Percentiles rank a stretch among this genome's conserved stretches.
Conservation (phyloP, 2,329 filamentous ascomycete genomes). For the Pseudopyricularia cyperi region DNA sequence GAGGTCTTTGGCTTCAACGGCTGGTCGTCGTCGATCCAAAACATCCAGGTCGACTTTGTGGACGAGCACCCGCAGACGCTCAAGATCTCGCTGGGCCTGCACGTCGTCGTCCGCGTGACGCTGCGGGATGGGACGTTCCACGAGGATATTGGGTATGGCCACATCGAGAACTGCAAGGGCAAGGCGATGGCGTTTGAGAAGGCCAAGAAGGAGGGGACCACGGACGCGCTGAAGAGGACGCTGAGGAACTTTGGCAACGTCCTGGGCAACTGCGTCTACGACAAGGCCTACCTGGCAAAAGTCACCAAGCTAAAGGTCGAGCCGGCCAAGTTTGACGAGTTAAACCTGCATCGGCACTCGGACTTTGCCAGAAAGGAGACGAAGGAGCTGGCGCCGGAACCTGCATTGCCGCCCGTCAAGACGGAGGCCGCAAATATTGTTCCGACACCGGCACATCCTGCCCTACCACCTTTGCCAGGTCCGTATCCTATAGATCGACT, state of each 20-base stretch:
- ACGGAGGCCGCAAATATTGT: background rate
- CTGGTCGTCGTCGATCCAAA: constrained; percentile 93
- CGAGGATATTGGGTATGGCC: constrained; percentile 93
- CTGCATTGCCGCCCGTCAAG: background rate
- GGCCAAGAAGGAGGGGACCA: constrained; percentile 95
- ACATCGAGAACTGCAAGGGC: constrained; percentile 89
- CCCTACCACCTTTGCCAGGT: constrained; percentile 4
- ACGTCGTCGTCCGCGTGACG: constrained; percentile 82
- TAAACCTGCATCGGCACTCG: constrained; percentile 68
- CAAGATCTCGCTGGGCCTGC: constrained; percentile 74
- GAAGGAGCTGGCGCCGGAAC: constrained; percentile 5
- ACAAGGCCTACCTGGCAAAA: constrained; percentile 83
- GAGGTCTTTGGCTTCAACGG: constrained; percentile 96
- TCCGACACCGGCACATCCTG: constrained; percentile 8
- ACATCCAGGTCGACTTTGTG: constrained; percentile 89
- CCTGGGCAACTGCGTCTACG: constrained; percentile 96
- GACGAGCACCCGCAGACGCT: constrained; percentile 70
- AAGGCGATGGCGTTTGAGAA: constrained; percentile 97
- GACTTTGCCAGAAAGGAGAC: constrained; percentile 56
- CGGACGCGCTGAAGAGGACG: constrained; percentile 82
- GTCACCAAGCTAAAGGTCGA: constrained; percentile 80
- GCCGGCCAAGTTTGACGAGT: constrained; percentile 64
- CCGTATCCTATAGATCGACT: background rate
- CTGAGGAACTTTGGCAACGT: constrained; percentile 91
- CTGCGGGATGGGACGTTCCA: constrained; percentile 91